phyloP scores from a whole-genome alignment of 441 rosid genomes.

The Bruguiera hainesii region DNA sequence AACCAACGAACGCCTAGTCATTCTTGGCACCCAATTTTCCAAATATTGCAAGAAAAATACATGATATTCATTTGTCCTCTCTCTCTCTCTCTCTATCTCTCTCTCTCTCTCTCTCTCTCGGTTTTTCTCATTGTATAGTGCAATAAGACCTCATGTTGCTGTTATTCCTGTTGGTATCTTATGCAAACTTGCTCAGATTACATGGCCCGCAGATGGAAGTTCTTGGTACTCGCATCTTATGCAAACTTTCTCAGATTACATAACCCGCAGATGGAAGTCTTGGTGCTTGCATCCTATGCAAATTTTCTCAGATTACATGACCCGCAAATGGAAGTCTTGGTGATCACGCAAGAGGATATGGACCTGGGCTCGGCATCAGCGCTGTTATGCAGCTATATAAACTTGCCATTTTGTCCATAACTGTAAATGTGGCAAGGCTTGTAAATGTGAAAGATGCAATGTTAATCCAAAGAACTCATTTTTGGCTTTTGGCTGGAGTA shows the following conservation, averaged over 20 bases:
- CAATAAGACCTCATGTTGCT: too few species aligned
- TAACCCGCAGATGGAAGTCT: too few species aligned
- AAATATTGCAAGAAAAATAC: too few species aligned
- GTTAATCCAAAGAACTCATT: constrained; percentile 15
- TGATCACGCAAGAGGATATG: constrained; percentile 6
- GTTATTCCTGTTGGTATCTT: too few species aligned
- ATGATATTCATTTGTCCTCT: too few species aligned
- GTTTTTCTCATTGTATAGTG: too few species aligned
- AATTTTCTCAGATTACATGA: constrained; percentile 32
- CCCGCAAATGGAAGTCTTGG: constrained; percentile 12
- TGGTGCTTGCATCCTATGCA: constrained; percentile 5
- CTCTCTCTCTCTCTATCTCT: too few species aligned
- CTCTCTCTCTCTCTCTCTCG: too few species aligned
- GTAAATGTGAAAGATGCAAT: constrained; percentile 36
- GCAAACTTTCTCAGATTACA: not conserved
- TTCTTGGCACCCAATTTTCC: too few species aligned
- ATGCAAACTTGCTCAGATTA: too few species aligned
- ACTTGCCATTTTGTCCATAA: constrained; percentile 20
- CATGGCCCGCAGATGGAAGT: too few species aligned
- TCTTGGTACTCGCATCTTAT: not conserved
- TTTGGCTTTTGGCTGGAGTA: constrained; percentile 10
- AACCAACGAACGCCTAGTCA: not conserved
- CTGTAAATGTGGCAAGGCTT: constrained; percentile 37
- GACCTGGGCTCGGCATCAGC: not conserved
- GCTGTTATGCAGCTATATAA: constrained; percentile 18